Evolutionary conservation across 2,329 filamentous ascomycete species (phyloP).

Genomic region (Venturia nashicola): DNA sequence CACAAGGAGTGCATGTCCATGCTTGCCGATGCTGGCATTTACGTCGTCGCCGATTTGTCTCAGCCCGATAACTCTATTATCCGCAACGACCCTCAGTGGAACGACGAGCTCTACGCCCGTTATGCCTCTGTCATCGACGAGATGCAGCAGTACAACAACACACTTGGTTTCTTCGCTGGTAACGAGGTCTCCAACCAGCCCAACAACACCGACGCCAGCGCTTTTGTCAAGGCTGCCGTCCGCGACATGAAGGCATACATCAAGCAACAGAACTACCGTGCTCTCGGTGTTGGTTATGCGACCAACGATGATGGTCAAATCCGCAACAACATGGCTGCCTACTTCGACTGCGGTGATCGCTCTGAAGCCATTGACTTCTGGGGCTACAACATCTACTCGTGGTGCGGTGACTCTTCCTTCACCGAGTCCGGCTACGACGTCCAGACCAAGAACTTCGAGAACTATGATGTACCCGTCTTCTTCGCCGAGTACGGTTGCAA

Average conservation of each 20-base stretch:
- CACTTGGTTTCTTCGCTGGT: constrained; percentile 8
- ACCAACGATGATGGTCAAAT: constrained; percentile 85
- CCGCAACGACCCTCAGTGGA: neutral
- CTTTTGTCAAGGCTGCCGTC: neutral
- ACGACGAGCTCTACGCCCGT: neutral
- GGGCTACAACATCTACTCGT: constrained; percentile 81
- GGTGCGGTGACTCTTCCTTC: constrained; percentile 64
- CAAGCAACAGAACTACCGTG: neutral
- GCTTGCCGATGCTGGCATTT: neutral
- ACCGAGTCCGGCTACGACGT: constrained; percentile 64
- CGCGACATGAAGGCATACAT: neutral
- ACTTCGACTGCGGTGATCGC: constrained; percentile 92
- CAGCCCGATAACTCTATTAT: no score
- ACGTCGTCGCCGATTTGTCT: neutral
- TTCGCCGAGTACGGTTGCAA: constrained; percentile 90
- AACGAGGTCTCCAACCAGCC: constrained; percentile 11
- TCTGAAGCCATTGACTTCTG: constrained; percentile 78
- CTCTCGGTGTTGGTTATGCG: constrained; percentile 82
- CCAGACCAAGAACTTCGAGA: constrained; percentile 72
- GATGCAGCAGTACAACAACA: constrained; percentile 9
- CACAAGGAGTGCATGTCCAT: neutral
- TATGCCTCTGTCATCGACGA: constrained; percentile 8
- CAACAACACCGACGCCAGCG: neutral
- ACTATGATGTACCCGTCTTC: constrained; percentile 82
- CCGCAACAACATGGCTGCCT: constrained; percentile 37